Percentiles rank a stretch among this genome's conserved stretches.
These are phyloP conservation scores for Geotrichum histeridarum DNA, from an alignment of 1,139 yeast species.

Conservation along the genomic window DNA sequence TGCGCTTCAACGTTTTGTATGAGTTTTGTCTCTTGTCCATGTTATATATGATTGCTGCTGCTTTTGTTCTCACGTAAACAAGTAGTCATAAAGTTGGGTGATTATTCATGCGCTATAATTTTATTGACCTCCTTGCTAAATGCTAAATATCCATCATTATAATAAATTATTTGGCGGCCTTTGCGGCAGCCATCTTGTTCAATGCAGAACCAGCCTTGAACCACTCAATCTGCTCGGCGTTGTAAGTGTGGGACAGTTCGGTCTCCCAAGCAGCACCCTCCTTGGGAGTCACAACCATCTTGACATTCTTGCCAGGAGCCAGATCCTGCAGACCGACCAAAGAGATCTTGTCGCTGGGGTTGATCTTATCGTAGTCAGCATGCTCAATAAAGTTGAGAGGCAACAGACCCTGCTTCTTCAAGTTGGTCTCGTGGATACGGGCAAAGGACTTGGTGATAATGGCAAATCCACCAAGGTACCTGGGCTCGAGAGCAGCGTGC, in stretches of 20 bases:
- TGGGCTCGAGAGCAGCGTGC: slow-evolving; percentile 99
- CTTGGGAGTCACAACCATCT: slow-evolving; percentile 85
- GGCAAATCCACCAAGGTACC: slow-evolving; percentile 97
- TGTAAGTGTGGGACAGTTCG: slow-evolving; percentile 91
- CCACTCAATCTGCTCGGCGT: slow-evolving; percentile 96
- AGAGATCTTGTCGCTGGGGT: slow-evolving; percentile 86
- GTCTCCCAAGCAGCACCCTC: slow-evolving; percentile 80
- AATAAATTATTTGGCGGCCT: slow-evolving; percentile 6
- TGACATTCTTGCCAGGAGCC: slow-evolving; percentile 89
- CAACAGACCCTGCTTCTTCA: slow-evolving; percentile 95
- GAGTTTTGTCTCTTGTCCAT: too few relatives aligned
- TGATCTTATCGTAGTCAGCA: slow-evolving; percentile 90
- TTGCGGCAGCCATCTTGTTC: slow-evolving; percentile 80
- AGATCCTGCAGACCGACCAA: slow-evolving; percentile 76
- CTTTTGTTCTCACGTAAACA: too few relatives aligned
- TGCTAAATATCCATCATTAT: background rate
- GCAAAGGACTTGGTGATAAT: slow-evolving; percentile 97
- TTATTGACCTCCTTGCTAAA: background rate
- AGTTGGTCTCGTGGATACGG: slow-evolving; percentile 91
- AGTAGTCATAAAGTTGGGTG: too few relatives aligned
- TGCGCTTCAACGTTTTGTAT: too few relatives aligned
- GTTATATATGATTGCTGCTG: too few relatives aligned
- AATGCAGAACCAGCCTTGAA: slow-evolving; percentile 98
- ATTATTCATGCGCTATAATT: too few relatives aligned
- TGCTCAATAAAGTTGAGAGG: slow-evolving; percentile 89